phyloP scores from a whole-genome alignment of 2,329 filamentous ascomycete genomes.

The Sporothrix brunneoviolacea region DNA sequence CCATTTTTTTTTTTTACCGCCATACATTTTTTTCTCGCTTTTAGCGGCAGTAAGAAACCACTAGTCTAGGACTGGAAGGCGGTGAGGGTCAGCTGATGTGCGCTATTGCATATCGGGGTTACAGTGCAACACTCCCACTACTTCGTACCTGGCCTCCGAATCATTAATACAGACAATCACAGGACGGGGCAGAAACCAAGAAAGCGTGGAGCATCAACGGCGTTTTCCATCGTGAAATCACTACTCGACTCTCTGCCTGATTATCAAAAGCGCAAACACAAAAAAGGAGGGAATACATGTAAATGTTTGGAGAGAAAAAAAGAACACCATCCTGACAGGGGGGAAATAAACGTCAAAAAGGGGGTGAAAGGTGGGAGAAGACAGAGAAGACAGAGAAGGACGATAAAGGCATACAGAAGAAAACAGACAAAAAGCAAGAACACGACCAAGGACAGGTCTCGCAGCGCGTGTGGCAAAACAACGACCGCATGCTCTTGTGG shows the following conservation, averaged over 20 bases:
- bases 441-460: not conserved
- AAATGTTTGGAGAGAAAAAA: conserved; percentile 1
- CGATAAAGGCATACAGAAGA: not conserved
- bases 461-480: not conserved
- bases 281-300: conserved; percentile 8
- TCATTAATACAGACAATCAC: too few relatives aligned
- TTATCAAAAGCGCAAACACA: not conserved
- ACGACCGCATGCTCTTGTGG: not conserved
- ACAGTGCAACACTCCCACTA: too few relatives aligned
- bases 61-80: conserved; percentile 1
- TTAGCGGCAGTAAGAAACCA: conserved; percentile 3
- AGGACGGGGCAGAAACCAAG: too few relatives aligned
- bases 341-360: conserved; percentile 6
- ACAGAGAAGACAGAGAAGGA: not conserved
- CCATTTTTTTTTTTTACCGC: conserved; percentile 10
- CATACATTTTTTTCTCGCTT: conserved; percentile 4
- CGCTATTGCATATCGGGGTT: too few relatives aligned
- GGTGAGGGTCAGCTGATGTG: too few relatives aligned
- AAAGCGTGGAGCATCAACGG: not conserved
- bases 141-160: too few relatives aligned
- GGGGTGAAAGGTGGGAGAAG: not conserved
- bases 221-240: not conserved
- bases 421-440: not conserved
- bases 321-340: conserved; percentile 14
- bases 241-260: not conserved